phyloP scores from a whole-genome alignment of 805 yeast genomes.

The Hemisphaericaspora nanyangensis region DNA sequence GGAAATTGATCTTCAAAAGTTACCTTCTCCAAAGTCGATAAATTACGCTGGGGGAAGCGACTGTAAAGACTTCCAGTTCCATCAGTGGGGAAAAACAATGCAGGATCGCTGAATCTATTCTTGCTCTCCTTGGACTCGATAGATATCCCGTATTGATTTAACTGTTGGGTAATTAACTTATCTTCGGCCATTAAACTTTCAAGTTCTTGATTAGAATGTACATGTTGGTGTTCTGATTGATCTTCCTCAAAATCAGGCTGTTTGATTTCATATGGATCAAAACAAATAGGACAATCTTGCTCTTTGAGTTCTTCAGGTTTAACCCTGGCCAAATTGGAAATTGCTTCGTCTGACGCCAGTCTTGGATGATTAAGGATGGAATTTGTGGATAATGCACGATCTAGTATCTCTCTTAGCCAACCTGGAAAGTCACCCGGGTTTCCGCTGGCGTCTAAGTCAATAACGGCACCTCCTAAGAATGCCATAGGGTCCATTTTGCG shows the following conservation, averaged over 20 bases:
- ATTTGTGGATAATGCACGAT: conserved; percentile 29
- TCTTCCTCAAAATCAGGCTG: neutral
- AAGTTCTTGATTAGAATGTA: neutral
- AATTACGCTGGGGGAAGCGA: conserved; percentile 25
- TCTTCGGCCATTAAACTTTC: neutral
- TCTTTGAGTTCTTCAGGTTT: conserved; percentile 13
- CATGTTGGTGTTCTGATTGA: neutral
- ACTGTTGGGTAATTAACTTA: neutral
- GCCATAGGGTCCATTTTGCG: conserved; percentile 6
- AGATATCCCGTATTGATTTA: neutral
- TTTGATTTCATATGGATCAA: conserved; percentile 26
- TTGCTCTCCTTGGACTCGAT: conserved; percentile 8
- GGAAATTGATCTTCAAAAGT: conserved; percentile 24
- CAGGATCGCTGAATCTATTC: conserved; percentile 25
- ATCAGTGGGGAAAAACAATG: conserved; percentile 30
- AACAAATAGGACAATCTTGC: conserved; percentile 39
- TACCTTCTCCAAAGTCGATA: conserved; percentile 16
- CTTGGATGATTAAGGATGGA: conserved; percentile 23
- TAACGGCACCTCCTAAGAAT: conserved; percentile 13
- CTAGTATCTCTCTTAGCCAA: conserved; percentile 33
- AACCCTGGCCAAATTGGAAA: conserved; percentile 27
- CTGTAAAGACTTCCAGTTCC: conserved; percentile 19
- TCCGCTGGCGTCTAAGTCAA: conserved; percentile 18
- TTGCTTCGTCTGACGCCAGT: conserved; percentile 37
- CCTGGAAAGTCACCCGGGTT: conserved; percentile 21